Percentiles rank a stretch among this genome's conserved stretches.
Conservation (phyloP, 306 rosid species). For the Lablab purpureus region DNA sequence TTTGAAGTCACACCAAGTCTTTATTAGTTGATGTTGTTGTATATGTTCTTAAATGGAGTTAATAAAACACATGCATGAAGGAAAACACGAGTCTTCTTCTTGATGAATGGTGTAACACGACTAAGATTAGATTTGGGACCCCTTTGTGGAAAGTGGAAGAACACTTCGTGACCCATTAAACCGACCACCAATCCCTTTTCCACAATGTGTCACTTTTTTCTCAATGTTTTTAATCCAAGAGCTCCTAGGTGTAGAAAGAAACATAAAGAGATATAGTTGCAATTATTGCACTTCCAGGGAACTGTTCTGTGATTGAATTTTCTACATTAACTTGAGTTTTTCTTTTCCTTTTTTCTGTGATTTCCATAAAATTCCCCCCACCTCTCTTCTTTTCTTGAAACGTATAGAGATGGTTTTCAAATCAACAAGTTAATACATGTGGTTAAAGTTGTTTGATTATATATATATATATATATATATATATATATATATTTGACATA, state of each 20-base stretch:
- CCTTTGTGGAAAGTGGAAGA: constrained; percentile 42
- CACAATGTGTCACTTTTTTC: constrained; percentile 29
- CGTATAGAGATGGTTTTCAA: too few species aligned
- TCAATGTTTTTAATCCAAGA: constrained; percentile 15
- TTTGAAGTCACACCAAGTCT: background rate
- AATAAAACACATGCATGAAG: background rate
- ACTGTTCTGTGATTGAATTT: too few species aligned
- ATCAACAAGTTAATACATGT: too few species aligned
- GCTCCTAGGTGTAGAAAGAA: constrained; percentile 33
- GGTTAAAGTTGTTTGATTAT: too few species aligned
- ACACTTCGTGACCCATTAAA: constrained; percentile 26
- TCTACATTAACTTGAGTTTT: too few species aligned
- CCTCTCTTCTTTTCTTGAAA: too few species aligned
- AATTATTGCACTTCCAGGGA: constrained; percentile 29
- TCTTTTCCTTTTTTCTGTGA: too few species aligned
- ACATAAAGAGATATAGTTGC: constrained; percentile 41
- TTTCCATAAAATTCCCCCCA: too few species aligned
- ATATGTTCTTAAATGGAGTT: background rate
- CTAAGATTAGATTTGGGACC: constrained; percentile 25
- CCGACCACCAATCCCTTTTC: constrained; percentile 49
- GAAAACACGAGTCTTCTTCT: background rate
- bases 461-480: too few species aligned
- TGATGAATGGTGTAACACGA: constrained; percentile 22
- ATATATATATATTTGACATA: too few species aligned
- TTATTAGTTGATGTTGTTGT: background rate